These are phyloP conservation scores for Annulohypoxylon bovei DNA, from an alignment of 495 filamentous ascomycete species.

Conservation along the genomic window DNA sequence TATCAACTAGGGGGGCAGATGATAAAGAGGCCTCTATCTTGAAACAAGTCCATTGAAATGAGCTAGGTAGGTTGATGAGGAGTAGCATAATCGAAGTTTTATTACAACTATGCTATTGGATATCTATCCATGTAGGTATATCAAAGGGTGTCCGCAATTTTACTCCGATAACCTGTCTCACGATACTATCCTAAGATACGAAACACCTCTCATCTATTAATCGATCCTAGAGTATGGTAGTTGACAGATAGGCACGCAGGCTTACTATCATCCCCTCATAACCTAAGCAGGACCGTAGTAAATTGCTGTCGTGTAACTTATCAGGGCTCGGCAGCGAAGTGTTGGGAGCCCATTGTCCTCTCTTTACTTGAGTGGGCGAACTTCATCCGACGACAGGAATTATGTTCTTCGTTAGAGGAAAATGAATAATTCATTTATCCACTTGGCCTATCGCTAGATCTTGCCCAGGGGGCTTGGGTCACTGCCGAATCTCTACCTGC, in stretches of 20 bases:
- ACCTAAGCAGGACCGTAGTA: neutral
- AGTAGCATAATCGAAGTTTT: neutral
- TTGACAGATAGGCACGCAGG: neutral
- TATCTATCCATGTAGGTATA: neutral
- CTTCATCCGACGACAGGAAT: neutral
- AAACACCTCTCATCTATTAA: neutral
- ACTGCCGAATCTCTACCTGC: constrained; percentile 26
- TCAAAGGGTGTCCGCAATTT: neutral
- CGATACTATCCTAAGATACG: neutral
- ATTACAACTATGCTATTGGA: neutral
- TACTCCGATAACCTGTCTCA: neutral
- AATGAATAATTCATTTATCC: constrained; percentile 20
- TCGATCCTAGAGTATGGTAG: neutral
- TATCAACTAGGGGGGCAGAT: too few relatives aligned
- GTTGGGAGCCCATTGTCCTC: neutral
- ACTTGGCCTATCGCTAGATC: constrained; percentile 42
- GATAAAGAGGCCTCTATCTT: neutral
- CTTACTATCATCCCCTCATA: neutral
- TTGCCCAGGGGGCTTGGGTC: constrained; percentile 43
- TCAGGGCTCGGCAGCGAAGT: neutral
- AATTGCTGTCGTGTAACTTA: neutral
- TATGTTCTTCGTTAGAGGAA: neutral
- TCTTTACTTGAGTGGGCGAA: neutral
- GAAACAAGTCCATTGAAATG: too few relatives aligned
- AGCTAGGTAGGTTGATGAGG: too few relatives aligned